Percentiles rank a stretch among this genome's conserved stretches.
Conservation (phyloP, 2,329 filamentous ascomycete species). For the Coleophoma eucalyptorum region DNA sequence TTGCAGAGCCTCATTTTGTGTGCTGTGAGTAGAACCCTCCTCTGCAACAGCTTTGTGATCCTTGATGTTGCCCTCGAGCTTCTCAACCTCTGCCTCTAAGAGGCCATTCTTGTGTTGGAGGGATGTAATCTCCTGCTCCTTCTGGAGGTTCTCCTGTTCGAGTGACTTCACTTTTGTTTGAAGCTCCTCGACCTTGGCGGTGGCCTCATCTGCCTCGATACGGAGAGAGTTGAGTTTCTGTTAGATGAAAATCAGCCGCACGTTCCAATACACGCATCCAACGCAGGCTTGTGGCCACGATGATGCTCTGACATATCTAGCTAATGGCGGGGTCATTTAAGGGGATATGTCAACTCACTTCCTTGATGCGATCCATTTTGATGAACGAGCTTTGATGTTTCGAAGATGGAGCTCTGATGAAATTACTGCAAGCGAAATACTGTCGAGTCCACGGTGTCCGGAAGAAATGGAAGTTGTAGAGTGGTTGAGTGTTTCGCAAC, state of each 20-base stretch:
- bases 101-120: slow-evolving; percentile 92
- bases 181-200: slow-evolving; percentile 80
- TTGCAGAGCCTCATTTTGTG: slow-evolving; percentile 87
- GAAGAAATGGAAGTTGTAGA: background rate
- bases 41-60: slow-evolving; percentile 84
- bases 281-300: background rate
- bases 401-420: too few species aligned
- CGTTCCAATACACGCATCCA: too few species aligned
- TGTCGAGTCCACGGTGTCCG: too few species aligned
- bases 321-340: slow-evolving; percentile 25
- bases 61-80: slow-evolving; percentile 79
- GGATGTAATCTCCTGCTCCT: slow-evolving; percentile 98
- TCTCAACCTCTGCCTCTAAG: slow-evolving; percentile 87
- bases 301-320: slow-evolving; percentile 6
- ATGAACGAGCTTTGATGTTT: slow-evolving; percentile 1
- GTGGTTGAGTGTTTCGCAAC: background rate
- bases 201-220: slow-evolving; percentile 84
- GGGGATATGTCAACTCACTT: slow-evolving; percentile 54
- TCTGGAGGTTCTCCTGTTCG: slow-evolving; percentile 91
- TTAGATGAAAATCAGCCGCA: too few species aligned
- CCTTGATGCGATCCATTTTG: slow-evolving; percentile 85
- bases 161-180: slow-evolving; percentile 82
- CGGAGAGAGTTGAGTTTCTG: slow-evolving; percentile 96
- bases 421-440: background rate
- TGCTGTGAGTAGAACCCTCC: slow-evolving; percentile 77